Evolutionary conservation across 1,284 basidiomycete genomes (phyloP), one percentile per base, ranked within the genome.

Genomic region (Melampsora americana): DNA sequence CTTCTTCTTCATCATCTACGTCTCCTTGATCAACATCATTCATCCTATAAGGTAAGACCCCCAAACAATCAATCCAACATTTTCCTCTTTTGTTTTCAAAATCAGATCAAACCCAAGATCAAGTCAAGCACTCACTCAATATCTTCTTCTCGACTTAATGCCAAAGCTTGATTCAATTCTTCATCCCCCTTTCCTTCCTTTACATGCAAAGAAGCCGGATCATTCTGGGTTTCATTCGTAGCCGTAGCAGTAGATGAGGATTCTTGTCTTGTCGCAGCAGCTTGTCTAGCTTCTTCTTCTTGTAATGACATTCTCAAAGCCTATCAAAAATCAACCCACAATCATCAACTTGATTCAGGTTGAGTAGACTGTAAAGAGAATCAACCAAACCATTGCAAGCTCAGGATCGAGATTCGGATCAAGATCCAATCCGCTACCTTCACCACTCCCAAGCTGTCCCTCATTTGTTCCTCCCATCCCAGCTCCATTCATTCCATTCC

Each of bases 251-350:
- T 82, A 35, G 83, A 77, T 77, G 82, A 72, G 79, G 76, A 65
- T 0, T 79, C 61, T 59, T 79, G 67, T n/a, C 79, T 42, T 85
- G 79, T 83, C 81, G 86, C 79, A 6, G 88, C 90, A n/a, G 88
- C 90, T 84, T 92, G 91, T 28, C 94, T 89, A 44, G 93, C 93
- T 82, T 92, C 90, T 78, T 95, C 95, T 84, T 99, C 95, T 84
- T 97, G 92, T 87, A 99, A 89, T 0, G 95, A 98, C 90, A 99
- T 93, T 53, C 95, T 91, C 60, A 99, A 87, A 14, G 94, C 95
- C 93, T 96, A 80, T 35, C 28, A 23, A 59, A n/a, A 23, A 59
- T 42, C 42, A 14, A 12, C 42, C 9, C 42, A 42, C 14, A 3
- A 42, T n/a, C 20, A 64, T n/a, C 30, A 64, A n/a, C 18, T 28